A percentile compares a stretch with the other conserved stretches of the same genome.
Conservation (phyloP, 495 filamentous ascomycete genomes). For the Xylaria sp. region DNA sequence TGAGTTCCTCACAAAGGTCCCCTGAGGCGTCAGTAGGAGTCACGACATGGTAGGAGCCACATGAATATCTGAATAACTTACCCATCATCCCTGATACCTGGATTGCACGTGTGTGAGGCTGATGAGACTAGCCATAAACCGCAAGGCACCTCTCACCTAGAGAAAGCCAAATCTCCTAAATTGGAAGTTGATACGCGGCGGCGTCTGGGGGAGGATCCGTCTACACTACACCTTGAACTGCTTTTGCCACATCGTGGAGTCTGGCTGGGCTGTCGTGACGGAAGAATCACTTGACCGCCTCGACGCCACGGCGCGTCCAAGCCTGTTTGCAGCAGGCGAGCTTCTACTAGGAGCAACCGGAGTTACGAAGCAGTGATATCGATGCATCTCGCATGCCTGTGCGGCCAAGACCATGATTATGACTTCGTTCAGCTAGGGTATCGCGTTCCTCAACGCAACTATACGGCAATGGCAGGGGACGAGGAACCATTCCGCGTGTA, state of each 20-base stretch:
- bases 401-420: constrained; percentile 13
- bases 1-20: neutral
- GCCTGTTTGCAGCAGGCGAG: neutral
- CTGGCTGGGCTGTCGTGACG: neutral
- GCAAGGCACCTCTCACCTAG: neutral
- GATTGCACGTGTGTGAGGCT: constrained; percentile 7
- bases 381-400: neutral
- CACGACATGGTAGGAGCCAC: constrained; percentile 14
- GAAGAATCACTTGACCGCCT: neutral
- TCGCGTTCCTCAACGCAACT: neutral
- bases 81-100: neutral
- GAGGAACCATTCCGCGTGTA: constrained; percentile 9
- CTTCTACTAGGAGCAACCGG: constrained; percentile 12
- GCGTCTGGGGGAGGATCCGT: neutral
- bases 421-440: neutral
- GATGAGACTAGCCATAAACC: constrained; percentile 1
- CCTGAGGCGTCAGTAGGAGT: neutral
- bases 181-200: constrained; percentile 17
- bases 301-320: neutral
- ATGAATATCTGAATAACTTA: neutral
- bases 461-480: neutral
- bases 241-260: neutral
- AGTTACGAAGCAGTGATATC: constrained; percentile 12
- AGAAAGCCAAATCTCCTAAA: constrained; percentile 20
- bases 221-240: neutral